Conservation (phyloP, 1,139 yeast species). For the Arxiozyma heterogenica region DNA sequence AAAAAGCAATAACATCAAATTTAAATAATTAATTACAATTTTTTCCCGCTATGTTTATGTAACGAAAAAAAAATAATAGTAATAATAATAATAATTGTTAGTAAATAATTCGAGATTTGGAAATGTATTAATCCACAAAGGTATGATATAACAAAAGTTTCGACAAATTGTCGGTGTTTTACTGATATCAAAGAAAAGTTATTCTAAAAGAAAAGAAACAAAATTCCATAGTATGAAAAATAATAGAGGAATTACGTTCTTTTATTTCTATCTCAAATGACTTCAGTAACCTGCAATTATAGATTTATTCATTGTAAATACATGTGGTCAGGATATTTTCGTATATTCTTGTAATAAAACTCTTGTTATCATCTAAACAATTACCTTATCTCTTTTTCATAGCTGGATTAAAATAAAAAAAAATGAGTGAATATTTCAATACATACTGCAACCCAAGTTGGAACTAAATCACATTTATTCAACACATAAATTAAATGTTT, state of each 20-base stretch:
- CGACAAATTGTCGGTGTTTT: too few relatives aligned
- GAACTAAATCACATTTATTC: conserved; percentile 96
- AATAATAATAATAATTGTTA: conserved; percentile 5
- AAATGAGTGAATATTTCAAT: conserved; percentile 18
- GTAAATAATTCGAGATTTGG: not conserved
- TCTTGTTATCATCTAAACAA: not conserved
- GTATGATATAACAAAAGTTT: too few relatives aligned
- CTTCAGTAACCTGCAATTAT: not conserved
- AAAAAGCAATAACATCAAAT: not conserved
- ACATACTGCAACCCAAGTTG: conserved; percentile 99
- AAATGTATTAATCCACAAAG: not conserved
- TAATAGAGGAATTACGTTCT: too few relatives aligned
- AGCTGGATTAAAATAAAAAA: not conserved
- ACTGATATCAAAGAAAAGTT: too few relatives aligned
- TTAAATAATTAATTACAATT: not conserved
- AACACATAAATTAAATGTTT: conserved; percentile 90
- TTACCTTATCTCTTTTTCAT: not conserved
- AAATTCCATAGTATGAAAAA: too few relatives aligned
- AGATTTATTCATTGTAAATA: not conserved
- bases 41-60: too few relatives aligned
- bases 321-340: not conserved
- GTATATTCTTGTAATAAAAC: too few relatives aligned
- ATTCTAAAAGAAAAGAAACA: too few relatives aligned
- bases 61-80: conserved; percentile 6
- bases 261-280: not conserved